Base-by-base conservation (phyloP, 768 basidiomycete genomes). In the Psilocybe cyanescens region DNA sequence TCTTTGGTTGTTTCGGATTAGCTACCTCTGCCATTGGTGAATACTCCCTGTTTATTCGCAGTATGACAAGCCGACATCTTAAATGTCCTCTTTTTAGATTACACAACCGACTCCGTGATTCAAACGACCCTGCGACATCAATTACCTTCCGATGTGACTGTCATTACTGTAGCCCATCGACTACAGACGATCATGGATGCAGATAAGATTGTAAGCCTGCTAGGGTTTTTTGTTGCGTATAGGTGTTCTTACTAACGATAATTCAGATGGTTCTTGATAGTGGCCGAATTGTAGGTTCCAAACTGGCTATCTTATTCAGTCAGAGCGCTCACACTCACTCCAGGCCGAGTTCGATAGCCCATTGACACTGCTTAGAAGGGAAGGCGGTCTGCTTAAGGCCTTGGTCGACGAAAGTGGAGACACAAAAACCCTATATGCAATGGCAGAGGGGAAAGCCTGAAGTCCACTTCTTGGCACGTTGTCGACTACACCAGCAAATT, bases 81-180 rank as follows among this genome's bases (percentile, higher is more conserved):
- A 24, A 24, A 24, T 24, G 24, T 24, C 24, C 24, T 24, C 24
- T 53, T 47, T 5, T 12, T 35, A 75, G 86, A 87, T 68, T 80
- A 83, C 62, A 79, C 80, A 60, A 89, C 88, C 9, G 89, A 91
- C 67, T 74, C 84, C 7, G 83, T 87, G 68, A 89, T 91, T 55
- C 90, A 91, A 67, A 76, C 81, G 29, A 86, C 89, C 0, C 86
- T 92, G 57, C 79, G 89, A 28, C 78, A 82, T 58, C 86, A 89
- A 68, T 83, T 91, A 62, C 78, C 76, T 35, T 75, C 81, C 33
- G 85, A 84, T 62, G 78, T 88, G 8, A 87, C 86, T 3, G 68
- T 89, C 39, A 74, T 89, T 24, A 86, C 85, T 1, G 86, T 92
- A 41, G 90, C 90, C 3, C 90, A 91, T 74, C 76, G 87, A 39